Conservation (phyloP, 169 alveolate genomes). For the Babesia ovis region DNA sequence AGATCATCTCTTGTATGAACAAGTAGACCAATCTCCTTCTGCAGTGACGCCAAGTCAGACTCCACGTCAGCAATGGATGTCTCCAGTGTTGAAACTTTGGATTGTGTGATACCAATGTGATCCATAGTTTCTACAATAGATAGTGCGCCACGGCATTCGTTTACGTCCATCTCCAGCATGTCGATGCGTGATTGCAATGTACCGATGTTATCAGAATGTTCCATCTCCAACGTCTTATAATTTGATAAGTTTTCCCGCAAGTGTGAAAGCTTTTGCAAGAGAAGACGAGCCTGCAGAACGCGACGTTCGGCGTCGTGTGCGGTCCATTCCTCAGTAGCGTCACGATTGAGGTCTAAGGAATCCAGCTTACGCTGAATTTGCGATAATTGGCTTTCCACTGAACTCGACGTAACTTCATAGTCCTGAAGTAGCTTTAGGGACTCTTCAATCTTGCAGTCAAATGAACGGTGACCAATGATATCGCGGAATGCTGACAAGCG, state of each 20-base stretch:
- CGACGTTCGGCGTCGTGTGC: constrained; percentile 43
- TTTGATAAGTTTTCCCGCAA: not conserved
- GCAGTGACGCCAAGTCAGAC: constrained; percentile 12
- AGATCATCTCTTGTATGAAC: constrained; percentile 29
- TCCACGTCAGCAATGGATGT: not conserved
- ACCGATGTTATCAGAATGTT: not conserved
- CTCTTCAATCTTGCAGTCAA: constrained; percentile 49
- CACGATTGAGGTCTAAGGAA: constrained; percentile 17
- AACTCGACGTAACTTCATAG: constrained; percentile 8
- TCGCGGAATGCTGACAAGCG: constrained; percentile 55
- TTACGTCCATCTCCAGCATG: constrained; percentile 23
- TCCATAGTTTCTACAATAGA: constrained; percentile 26
- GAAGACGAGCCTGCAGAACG: constrained; percentile 26
- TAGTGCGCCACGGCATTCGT: constrained; percentile 7
- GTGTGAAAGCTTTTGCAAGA: constrained; percentile 22
- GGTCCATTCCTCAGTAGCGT: constrained; percentile 38
- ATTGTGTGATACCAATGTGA: not conserved
- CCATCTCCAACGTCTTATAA: not conserved
- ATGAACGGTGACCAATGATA: constrained; percentile 51
- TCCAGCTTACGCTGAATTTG: constrained; percentile 39
- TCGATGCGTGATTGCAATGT: constrained; percentile 24
- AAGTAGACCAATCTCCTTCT: constrained; percentile 25
- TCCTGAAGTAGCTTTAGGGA: constrained; percentile 41
- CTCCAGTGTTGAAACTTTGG: not conserved
- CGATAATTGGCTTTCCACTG: constrained; percentile 34